Evolutionary conservation across 2,329 filamentous ascomycete genomes (phyloP).

Genomic region (Cladosporium oxysporum): DNA sequence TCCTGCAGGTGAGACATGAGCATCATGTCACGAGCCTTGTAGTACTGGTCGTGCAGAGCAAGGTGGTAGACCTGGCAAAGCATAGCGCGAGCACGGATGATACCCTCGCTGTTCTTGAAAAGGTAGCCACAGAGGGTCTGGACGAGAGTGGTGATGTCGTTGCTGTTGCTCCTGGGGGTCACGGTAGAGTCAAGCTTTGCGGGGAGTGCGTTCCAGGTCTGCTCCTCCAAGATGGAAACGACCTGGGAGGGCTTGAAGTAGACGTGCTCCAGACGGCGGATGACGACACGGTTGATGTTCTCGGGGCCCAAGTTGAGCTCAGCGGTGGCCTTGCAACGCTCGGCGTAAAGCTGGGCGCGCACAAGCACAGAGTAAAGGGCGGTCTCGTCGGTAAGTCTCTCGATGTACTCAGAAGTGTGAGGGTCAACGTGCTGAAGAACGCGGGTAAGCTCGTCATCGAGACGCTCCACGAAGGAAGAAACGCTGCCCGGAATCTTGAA

Average conservation of each 20-base stretch:
- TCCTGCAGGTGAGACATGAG: slow-evolving; percentile 99
- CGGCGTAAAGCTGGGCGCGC: slow-evolving; percentile 83
- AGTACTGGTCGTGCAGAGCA: slow-evolving; percentile 96
- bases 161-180: slow-evolving; percentile 68
- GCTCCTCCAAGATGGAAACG: slow-evolving; percentile 89
- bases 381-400: slow-evolving; percentile 87
- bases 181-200: slow-evolving; percentile 71
- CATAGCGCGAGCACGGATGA: slow-evolving; percentile 95
- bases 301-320: slow-evolving; percentile 78
- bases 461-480: slow-evolving; percentile 88
- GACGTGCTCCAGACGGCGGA: slow-evolving; percentile 92
- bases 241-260: slow-evolving; percentile 99
- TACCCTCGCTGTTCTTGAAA: slow-evolving; percentile 91
- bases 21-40: slow-evolving; percentile 97
- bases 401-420: slow-evolving; percentile 98
- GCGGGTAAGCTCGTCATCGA: slow-evolving; percentile 95
- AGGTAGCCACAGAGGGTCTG: slow-evolving; percentile 91
- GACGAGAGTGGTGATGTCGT: slow-evolving; percentile 74
- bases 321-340: slow-evolving; percentile 70
- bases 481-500: slow-evolving; percentile 93
- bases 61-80: slow-evolving; percentile 98
- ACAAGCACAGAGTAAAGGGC: slow-evolving; percentile 90
- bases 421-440: slow-evolving; percentile 98
- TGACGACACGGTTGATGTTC: slow-evolving; percentile 86
- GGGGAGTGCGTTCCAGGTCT: slow-evolving; percentile 82